Evolutionary conservation across 768 basidiomycete species (phyloP).

Genomic region (Tephrocybe rancida): DNA sequence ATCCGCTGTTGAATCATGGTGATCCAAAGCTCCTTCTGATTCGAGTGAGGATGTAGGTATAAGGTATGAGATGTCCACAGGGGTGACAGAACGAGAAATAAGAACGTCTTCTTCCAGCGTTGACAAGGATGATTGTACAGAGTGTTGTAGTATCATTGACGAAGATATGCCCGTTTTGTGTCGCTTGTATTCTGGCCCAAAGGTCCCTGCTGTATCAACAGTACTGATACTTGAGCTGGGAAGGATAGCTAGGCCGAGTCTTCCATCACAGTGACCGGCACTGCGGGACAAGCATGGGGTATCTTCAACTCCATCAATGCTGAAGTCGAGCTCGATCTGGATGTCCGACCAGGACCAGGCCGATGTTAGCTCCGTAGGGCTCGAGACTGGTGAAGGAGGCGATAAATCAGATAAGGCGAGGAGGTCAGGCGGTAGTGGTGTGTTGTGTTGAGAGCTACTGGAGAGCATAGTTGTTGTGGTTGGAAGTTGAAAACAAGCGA

Average conservation of each 20-base stretch:
- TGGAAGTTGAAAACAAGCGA: not conserved
- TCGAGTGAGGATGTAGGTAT: not conserved
- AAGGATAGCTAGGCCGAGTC: constrained; percentile 2
- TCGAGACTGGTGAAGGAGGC: constrained; percentile 50
- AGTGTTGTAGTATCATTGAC: constrained; percentile 3
- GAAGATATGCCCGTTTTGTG: constrained; percentile 3
- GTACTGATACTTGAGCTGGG: constrained; percentile 13
- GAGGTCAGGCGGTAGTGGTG: constrained; percentile 21
- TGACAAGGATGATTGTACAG: constrained; percentile 3
- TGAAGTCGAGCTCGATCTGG: constrained; percentile 47
- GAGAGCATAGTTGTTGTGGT: not conserved
- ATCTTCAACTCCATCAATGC: constrained; percentile 5
- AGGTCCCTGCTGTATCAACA: constrained; percentile 25
- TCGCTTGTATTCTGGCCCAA: constrained; percentile 23
- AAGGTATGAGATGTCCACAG: not conserved
- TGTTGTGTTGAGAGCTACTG: not conserved
- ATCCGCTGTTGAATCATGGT: too few relatives aligned
- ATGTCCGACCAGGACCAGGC: constrained; percentile 50
- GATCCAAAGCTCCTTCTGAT: not conserved
- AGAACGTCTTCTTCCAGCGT: not conserved
- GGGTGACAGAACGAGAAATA: not conserved
- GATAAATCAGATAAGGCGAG: constrained; percentile 36
- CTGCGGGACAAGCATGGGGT: not conserved
- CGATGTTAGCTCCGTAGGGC: constrained; percentile 34
- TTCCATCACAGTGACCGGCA: not conserved